Evolutionary conservation across 2,329 filamentous ascomycete genomes (phyloP).

Genomic region (Botrytis pseudocinerea): DNA sequence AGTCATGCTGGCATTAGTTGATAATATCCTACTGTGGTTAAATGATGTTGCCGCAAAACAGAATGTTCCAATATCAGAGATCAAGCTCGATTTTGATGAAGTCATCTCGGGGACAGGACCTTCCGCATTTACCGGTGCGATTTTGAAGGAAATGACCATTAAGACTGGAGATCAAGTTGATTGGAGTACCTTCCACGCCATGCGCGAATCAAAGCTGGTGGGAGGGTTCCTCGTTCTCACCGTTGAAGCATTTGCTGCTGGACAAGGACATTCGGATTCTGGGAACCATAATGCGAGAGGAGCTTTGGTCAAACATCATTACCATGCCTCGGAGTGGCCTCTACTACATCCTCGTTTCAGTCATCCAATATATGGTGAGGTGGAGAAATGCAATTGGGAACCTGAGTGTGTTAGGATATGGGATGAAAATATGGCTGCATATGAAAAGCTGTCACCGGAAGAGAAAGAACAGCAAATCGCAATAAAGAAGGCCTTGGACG

Average conservation of each 20-base stretch:
- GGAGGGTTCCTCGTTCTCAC: slow-evolving; percentile 66
- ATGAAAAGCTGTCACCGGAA: slow-evolving; percentile 57
- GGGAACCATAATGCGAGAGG: slow-evolving; percentile 66
- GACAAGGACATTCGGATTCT: slow-evolving; percentile 71
- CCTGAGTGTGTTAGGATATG: slow-evolving; percentile 62
- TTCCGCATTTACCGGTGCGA: slow-evolving; percentile 66
- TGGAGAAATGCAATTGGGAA: slow-evolving; percentile 71
- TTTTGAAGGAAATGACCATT: slow-evolving; percentile 63
- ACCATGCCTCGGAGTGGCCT: slow-evolving; percentile 73
- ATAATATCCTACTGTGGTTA: slow-evolving; percentile 68
- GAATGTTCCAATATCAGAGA: slow-evolving; percentile 56
- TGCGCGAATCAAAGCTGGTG: slow-evolving; percentile 65
- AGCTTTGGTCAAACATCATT: slow-evolving; percentile 72
- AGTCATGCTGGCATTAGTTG: slow-evolving; percentile 67
- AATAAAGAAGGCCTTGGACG: slow-evolving; percentile 31
- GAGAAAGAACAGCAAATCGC: slow-evolving; percentile 53
- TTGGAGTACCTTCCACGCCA: slow-evolving; percentile 66
- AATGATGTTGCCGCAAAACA: slow-evolving; percentile 60
- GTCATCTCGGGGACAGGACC: slow-evolving; percentile 73
- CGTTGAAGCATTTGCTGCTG: slow-evolving; percentile 71
- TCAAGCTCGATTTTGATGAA: slow-evolving; percentile 70
- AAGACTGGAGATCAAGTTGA: slow-evolving; percentile 49
- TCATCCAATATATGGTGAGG: slow-evolving; percentile 69
- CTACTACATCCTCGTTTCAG: slow-evolving; percentile 64
- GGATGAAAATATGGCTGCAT: slow-evolving; percentile 64